Base-by-base conservation (phyloP, 1,139 yeast species). In the Yamadazyma triangularis region DNA sequence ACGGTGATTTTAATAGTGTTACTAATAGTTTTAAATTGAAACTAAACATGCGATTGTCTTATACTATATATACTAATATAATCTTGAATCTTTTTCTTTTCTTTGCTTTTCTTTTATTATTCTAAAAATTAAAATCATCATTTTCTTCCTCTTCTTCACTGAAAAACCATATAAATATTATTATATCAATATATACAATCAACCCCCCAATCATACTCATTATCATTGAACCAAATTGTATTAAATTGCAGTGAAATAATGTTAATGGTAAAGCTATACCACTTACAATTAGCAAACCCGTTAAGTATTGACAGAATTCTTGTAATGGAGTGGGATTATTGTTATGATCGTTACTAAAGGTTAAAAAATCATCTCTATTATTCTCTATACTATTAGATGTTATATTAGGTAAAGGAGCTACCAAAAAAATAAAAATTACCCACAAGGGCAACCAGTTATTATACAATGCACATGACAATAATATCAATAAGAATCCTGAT, bases 131-230 rank as follows among this genome's bases (percentile, higher is more conserved):
- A 41, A 70, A 69, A 39, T 77, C 85, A 33, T 73, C 79, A 33
- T 64, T 65, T 29, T 66, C 73, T 30, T 68, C 74, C 33, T 73
- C 77, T 23, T 58, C 64, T 30, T 73, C 78, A 36, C 73, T 66
- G 65, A 83, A 82, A 44, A 81, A 81, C 75, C 85, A 70, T 13
- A 79, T 71, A 48, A 82, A 83, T 20, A 78, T 70, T 10, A 81
- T 77, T 26, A 83, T 81, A 42, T 83, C 83, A 8, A 70, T 54
- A 51, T 83, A 83, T n/a, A 83, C 82, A 31, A 80, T 69, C 39
- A 79, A 56, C 13, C 93, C 93, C 14, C 93, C 93, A 18, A 64
- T 38, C 26, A 77, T 67, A 59, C 88, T 77, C 81, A 82, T 75
- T 7, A 77, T 40, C 50, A 76, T 67, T 16, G 86, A 77, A 24